phyloP scores from a whole-genome alignment of 345 rosid species.

The Physaria fendleri region DNA sequence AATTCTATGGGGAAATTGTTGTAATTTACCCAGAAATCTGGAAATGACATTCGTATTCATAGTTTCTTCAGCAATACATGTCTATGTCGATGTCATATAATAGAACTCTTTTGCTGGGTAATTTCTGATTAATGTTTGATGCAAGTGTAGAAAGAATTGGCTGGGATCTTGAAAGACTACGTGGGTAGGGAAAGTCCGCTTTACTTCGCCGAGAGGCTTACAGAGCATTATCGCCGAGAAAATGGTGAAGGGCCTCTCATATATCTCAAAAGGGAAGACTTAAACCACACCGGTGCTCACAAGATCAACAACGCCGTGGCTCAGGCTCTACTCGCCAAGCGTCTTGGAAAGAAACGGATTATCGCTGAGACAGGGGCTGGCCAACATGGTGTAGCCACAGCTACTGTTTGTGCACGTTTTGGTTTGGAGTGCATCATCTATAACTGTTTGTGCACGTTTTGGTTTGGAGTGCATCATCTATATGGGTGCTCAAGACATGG shows the following conservation, averaged over 20 bases:
- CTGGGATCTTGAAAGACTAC: constrained; percentile 77
- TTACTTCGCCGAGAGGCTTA: constrained; percentile 83
- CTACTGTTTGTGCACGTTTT: constrained; percentile 87
- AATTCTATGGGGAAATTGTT: not conserved
- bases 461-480: constrained; percentile 74
- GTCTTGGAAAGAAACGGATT: constrained; percentile 70
- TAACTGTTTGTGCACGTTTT: constrained; percentile 87
- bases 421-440: constrained; percentile 80
- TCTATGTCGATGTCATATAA: too few relatives aligned
- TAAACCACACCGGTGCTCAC: constrained; percentile 92
- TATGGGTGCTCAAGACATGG: constrained; percentile 98
- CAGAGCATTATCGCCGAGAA: constrained; percentile 64
- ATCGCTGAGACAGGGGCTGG: constrained; percentile 98
- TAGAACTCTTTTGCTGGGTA: too few relatives aligned
- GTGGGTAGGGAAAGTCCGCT: constrained; percentile 92
- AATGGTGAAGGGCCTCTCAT: constrained; percentile 82
- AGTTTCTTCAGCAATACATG: not conserved
- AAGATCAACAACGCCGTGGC: constrained; percentile 90
- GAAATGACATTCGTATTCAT: not conserved
- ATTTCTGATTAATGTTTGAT: not conserved
- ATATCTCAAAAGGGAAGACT: constrained; percentile 94
- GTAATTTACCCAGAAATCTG: not conserved
- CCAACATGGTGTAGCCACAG: constrained; percentile 97
- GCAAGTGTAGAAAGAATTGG: constrained; percentile 51
- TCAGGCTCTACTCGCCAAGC: constrained; percentile 85